Evolutionary conservation across 768 basidiomycete genomes (phyloP), one percentile per base, ranked within the genome.

Genomic region (Russula abietina): DNA sequence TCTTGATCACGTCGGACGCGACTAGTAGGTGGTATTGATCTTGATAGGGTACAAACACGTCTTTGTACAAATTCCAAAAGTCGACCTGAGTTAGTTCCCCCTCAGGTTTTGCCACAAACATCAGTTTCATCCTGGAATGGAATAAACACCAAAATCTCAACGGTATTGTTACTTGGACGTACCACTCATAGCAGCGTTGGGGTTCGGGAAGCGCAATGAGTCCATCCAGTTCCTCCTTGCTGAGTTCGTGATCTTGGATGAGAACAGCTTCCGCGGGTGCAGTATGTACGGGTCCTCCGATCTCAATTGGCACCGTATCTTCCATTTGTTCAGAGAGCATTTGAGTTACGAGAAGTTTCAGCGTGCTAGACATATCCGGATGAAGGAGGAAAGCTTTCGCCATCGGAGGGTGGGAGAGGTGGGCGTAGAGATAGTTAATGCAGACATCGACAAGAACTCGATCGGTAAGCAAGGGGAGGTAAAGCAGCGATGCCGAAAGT

Each of bases 1-100:
- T 91, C 74, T 96, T 95, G 73, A 99, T 98, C 54, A 97, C 91
- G 49, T 99, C 96, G 1, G 91, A 88, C 0, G 97, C 95, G 2
- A 86, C 83, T 3, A 94, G 81, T 49, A 92, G 75, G 12, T 83
- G 81, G 61, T 83, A 77, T 59, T 78, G 78, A 1, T 84, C 81
- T 62, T 79, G 72, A 69, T 78, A 80, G 1, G 85, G 83, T 1
- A 81, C 75, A 69, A 98, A 97, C 1, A 83, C 83, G 62, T 90
- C 88, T 65, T 89, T 87, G 75, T 99, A 99, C 14, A 94, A 80
- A 60, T 84, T 92, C 95, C 96, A 99, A 70, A 99, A 92, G 59
- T 91, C 87, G 38, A 96, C 93, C 73, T 98, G 97, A 0, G 92
- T 93, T 51, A 98, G 77, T 70, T 94, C 90, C 4, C 88, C 84